Conservation (phyloP, 192 early-diverging fungal genomes). For the Obelidium mucronatum region DNA sequence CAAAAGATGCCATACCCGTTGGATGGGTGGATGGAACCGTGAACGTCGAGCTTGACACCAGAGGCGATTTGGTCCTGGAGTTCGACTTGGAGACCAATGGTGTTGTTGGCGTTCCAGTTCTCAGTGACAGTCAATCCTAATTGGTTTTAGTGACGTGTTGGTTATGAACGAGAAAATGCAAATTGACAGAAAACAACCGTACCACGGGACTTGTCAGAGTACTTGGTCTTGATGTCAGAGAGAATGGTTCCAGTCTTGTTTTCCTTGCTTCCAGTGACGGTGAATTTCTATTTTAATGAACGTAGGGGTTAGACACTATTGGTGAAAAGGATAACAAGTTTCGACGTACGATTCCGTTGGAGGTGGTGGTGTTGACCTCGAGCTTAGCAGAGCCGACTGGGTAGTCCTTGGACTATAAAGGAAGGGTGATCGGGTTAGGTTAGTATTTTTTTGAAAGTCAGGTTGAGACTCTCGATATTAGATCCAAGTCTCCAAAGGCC, state of each 20-base stretch:
- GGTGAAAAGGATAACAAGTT: too few species aligned
- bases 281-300: slow-evolving; percentile 79
- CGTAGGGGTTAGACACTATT: neutral
- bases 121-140: slow-evolving; percentile 89
- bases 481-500: too few species aligned
- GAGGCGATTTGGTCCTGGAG: slow-evolving; percentile 92
- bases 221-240: slow-evolving; percentile 98
- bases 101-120: slow-evolving; percentile 95
- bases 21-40: slow-evolving; percentile 83
- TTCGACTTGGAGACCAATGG: slow-evolving; percentile 91
- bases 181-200: slow-evolving; percentile 7
- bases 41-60: slow-evolving; percentile 95
- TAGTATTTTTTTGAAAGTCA: too few species aligned
- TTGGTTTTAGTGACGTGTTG: neutral
- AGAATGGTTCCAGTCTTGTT: slow-evolving; percentile 93
- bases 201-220: slow-evolving; percentile 91
- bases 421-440: neutral
- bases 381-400: slow-evolving; percentile 92
- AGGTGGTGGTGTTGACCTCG: slow-evolving; percentile 95
- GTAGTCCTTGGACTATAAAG: slow-evolving; percentile 83
- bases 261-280: slow-evolving; percentile 91
- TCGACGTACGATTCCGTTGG: slow-evolving; percentile 91
- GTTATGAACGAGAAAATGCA: neutral
- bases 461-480: too few species aligned
- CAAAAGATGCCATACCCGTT: slow-evolving; percentile 59